Evolutionary conservation across 257 asterid species (phyloP).

Genomic region (Lantana camara): DNA sequence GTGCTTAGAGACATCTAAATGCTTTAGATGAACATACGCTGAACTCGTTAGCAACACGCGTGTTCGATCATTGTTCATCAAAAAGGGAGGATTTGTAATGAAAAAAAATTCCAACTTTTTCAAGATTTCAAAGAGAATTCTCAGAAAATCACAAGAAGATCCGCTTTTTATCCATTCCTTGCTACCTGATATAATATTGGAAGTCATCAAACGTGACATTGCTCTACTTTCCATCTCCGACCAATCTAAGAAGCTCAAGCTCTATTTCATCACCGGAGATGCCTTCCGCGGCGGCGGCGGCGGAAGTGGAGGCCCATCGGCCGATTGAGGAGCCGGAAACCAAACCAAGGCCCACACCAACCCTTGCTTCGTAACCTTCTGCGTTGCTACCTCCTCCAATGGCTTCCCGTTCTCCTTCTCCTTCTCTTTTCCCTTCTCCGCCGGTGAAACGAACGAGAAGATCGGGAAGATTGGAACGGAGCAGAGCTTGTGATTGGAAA

Average conservation of each 20-base stretch:
- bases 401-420: too few species aligned
- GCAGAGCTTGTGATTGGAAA: too few species aligned
- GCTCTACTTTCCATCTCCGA: constrained; percentile 59
- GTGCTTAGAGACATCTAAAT: constrained; percentile 76
- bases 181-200: constrained; percentile 88
- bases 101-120: not conserved
- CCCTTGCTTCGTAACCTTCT: too few species aligned
- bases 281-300: constrained; percentile 48
- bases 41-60: constrained; percentile 67
- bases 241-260: constrained; percentile 65
- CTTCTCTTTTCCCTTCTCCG: too few species aligned
- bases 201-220: constrained; percentile 67
- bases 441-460: too few species aligned
- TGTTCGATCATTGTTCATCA: constrained; percentile 66
- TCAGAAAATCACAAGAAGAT: not conserved
- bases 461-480: too few species aligned
- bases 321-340: constrained; percentile 73
- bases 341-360: constrained; percentile 89
- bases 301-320: constrained; percentile 48
- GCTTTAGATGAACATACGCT: constrained; percentile 77
- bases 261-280: constrained; percentile 64
- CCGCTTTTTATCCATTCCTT: not conserved
- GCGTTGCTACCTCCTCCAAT: constrained; percentile 91
- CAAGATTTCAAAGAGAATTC: not conserved
- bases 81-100: not conserved